Conservation (phyloP, 1,139 yeast species). For the Taiozyma sp. region DNA sequence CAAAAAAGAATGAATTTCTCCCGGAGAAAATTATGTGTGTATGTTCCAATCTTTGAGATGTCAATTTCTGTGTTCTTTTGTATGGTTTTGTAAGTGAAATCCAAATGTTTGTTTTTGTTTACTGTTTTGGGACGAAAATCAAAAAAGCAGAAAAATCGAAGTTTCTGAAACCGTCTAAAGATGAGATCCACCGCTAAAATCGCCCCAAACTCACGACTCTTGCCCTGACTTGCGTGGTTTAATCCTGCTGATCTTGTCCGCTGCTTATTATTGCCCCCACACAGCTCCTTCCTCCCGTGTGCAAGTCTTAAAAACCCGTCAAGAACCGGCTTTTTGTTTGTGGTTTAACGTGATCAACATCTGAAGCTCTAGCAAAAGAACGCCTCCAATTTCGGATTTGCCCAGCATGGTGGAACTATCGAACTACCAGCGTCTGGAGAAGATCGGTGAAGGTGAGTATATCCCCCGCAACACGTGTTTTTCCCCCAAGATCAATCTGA, state of each 20-base stretch:
- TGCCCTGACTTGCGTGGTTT: not conserved
- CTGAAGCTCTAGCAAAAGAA: not conserved
- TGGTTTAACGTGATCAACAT: not conserved
- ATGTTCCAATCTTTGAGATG: not conserved
- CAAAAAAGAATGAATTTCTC: slow-evolving; percentile 9
- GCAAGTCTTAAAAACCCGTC: not conserved
- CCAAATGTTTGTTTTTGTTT: slow-evolving; percentile 11
- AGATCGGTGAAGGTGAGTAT: slow-evolving; percentile 83
- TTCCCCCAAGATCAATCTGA: not conserved
- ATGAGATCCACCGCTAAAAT: not conserved
- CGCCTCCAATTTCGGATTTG: not conserved
- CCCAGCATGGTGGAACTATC: slow-evolving; percentile 73
- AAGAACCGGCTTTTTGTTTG: not conserved
- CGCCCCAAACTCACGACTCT: not conserved
- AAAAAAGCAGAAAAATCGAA: not conserved
- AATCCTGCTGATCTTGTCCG: not conserved
- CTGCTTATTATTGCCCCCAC: not conserved
- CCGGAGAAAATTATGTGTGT: not conserved
- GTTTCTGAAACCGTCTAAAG: not conserved
- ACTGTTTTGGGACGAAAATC: slow-evolving; percentile 6
- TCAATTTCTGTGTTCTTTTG: not conserved
- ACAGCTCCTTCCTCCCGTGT: not conserved
- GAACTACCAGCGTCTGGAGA: slow-evolving; percentile 90
- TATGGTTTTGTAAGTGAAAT: not conserved
- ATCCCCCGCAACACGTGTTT: not conserved